Conservation (phyloP, 345 rosid genomes). For the Gossypium ekmanianum region DNA sequence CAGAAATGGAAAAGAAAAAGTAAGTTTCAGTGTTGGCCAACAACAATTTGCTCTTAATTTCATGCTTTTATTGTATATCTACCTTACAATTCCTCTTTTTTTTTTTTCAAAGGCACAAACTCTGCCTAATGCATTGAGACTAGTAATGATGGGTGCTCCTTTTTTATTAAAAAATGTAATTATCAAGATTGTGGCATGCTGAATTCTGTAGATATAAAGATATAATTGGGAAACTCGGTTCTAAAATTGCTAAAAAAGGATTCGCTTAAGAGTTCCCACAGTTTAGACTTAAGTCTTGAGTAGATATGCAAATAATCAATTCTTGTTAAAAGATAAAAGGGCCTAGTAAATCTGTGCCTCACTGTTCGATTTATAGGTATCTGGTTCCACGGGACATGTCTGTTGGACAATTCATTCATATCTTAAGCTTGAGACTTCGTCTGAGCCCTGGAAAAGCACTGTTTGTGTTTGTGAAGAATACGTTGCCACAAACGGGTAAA, state of each 20-base stretch:
- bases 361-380: conserved; percentile 37
- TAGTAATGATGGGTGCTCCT: not conserved
- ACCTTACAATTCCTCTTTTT: not conserved
- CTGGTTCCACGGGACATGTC: conserved; percentile 91
- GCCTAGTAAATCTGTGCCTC: not conserved
- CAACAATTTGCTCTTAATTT: not conserved
- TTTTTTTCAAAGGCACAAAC: not conserved
- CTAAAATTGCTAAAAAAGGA: not conserved
- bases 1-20: conserved; percentile 76
- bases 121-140: not conserved
- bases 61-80: not conserved
- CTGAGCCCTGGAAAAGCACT: conserved; percentile 68
- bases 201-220: not conserved
- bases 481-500: conserved; percentile 24
- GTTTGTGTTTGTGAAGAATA: conserved; percentile 75
- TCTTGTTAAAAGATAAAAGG: not conserved
- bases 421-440: conserved; percentile 60
- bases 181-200: not conserved
- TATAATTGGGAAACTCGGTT: not conserved
- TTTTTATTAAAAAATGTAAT: not conserved
- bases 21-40: conserved; percentile 25
- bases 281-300: not conserved
- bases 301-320: too few species aligned
- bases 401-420: conserved; percentile 78
- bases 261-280: not conserved